Evolutionary conservation across 306 rosid species (phyloP).

Genomic region (Elaeagnus macrophylla): DNA sequence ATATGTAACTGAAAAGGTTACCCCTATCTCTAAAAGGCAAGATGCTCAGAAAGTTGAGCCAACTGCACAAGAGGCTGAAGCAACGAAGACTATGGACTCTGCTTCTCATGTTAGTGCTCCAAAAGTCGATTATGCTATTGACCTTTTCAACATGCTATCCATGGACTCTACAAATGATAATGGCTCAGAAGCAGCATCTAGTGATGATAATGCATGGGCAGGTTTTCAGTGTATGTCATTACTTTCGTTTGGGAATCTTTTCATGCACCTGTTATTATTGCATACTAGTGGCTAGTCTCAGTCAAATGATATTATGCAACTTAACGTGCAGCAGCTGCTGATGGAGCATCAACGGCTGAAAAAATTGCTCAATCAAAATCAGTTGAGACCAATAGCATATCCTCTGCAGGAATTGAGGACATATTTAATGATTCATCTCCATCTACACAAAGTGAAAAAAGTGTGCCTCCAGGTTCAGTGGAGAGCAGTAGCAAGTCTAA

Average conservation of each 20-base stretch:
- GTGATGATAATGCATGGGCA: conserved; percentile 85
- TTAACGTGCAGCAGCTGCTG: conserved; percentile 62
- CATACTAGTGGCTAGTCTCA: conserved; percentile 13
- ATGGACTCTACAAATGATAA: conserved; percentile 64
- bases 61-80: conserved; percentile 45
- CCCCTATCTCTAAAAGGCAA: conserved; percentile 48
- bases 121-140: conserved; percentile 91
- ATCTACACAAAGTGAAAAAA: conserved; percentile 10
- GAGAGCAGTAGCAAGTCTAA: too few relatives aligned
- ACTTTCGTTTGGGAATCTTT: conserved; percentile 1
- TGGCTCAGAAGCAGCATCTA: conserved; percentile 40
- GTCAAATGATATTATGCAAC: conserved; percentile 15
- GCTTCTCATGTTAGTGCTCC: conserved; percentile 44
- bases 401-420: conserved; percentile 71
- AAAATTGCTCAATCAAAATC: conserved; percentile 43
- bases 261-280: conserved; percentile 4
- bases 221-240: conserved; percentile 82
- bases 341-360: conserved; percentile 47
- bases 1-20: conserved; percentile 36
- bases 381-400: conserved; percentile 39
- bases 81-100: conserved; percentile 35
- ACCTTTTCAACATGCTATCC: conserved; percentile 84
- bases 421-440: conserved; percentile 57
- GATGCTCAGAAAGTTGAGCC: conserved; percentile 57
- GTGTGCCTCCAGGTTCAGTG: too few relatives aligned